Base-by-base conservation (phyloP, 495 filamentous ascomycete species). In the Elasticomyces elasticus region DNA sequence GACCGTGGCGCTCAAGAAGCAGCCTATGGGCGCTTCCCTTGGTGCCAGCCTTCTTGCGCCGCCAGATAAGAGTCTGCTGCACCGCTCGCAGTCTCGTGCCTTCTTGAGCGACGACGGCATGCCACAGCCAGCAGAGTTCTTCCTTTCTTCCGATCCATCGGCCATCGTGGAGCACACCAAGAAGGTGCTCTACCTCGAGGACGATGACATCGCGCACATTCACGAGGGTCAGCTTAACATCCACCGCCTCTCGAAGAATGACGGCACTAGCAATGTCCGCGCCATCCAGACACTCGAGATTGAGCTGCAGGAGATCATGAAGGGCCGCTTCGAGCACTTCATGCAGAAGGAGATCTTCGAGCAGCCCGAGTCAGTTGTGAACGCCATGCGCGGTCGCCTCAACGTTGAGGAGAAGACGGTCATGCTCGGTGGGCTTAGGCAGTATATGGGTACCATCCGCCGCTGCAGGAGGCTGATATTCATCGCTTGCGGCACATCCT, bases 291-390 rank as follows among this genome's bases (percentile, higher is more conserved):
- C 92, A 40, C 79, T 98, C 51, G 92, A 98, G 74, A 83, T 98
- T 37, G 88, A 98, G 79, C 82, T 98, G 51, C 92, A 98, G 75
- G 92, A 98, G 74, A 98, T 98, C 71, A 98, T 98, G 92, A 98
- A 97, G 81, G 92, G 92, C 66, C 94, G 91, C 66, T 98, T 97
- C 72, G 92, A 98, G 67, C 92, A 98, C 72, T 98, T 96, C 77
- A 98, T 98, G 92, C 94, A 98, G 69, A 98, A 98, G 78, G 92
- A 98, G 69, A 98, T 98, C 65, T 98, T 97, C 71, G 92, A 98
- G 75, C 92, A 98, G 74, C 92, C 92, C 54, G 92, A 98, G 73
- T 98, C 92, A 5, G 88, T 98, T 54, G 83, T 98, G 73, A 98
- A 98, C 77, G 96, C 94, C 40, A 98, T 98, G 92, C 86, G 92